Evolutionary conservation across 2,329 filamentous ascomycete genomes (phyloP).

Genomic region (Dryadomyces quercus-mongolicae): DNA sequence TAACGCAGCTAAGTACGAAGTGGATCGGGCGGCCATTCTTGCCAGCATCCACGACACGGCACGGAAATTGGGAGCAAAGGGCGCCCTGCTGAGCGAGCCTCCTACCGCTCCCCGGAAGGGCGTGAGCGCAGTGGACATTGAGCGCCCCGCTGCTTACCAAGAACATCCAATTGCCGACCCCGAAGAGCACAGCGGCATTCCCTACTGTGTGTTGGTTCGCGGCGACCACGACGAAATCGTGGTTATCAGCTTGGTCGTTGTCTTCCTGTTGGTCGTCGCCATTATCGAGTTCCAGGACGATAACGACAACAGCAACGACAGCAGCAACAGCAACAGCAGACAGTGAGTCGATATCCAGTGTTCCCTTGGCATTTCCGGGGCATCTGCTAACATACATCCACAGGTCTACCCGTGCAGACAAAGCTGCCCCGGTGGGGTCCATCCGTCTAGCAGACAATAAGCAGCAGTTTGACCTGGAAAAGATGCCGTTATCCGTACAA

Average conservation of each 20-base stretch:
- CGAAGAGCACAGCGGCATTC: not conserved
- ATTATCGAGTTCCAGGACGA: conserved; percentile 17
- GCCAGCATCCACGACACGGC: not conserved
- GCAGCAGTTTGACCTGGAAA: not conserved
- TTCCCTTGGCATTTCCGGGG: too few species aligned
- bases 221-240: conserved; percentile 18
- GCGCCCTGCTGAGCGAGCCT: not conserved
- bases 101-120: not conserved
- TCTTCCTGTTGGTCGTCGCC: conserved; percentile 19
- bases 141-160: not conserved
- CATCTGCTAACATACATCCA: not conserved
- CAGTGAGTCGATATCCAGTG: too few species aligned
- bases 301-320: conserved; percentile 10
- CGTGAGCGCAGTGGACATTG: not conserved
- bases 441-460: conserved; percentile 11
- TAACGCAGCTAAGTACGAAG: not conserved
- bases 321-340: conserved; percentile 3
- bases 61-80: not conserved
- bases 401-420: not conserved
- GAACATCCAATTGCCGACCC: not conserved
- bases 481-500: conserved; percentile 8
- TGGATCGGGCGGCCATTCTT: not conserved
- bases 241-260: conserved; percentile 17
- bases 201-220: conserved; percentile 10
- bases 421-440: conserved; percentile 5